Percentiles rank a stretch among this genome's conserved stretches.
phyloP scores from a whole-genome alignment of 345 rosid genomes.

The Physaria fendleri region DNA sequence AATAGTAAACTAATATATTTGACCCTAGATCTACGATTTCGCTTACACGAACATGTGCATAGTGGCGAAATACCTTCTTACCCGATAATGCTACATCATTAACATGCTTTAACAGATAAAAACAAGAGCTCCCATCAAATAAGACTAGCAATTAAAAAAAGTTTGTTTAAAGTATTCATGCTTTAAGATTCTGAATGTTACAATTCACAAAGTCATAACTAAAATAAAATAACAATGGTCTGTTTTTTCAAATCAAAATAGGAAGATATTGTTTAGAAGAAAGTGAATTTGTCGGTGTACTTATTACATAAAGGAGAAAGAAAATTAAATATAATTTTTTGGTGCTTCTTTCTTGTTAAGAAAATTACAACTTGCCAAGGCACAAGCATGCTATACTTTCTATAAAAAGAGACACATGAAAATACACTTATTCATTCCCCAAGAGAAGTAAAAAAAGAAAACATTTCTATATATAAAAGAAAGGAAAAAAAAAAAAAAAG shows the following conservation, averaged over 20 bases:
- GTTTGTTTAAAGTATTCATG: not conserved
- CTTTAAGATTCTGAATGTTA: not conserved
- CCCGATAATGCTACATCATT: not conserved
- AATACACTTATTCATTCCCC: not conserved
- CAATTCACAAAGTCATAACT: conserved; percentile 6
- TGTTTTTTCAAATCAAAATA: too few species aligned
- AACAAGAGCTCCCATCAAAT: not conserved
- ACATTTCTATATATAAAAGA: too few species aligned
- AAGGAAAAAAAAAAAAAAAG: not conserved
- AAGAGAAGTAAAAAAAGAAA: conserved; percentile 2
- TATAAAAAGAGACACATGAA: conserved; percentile 15
- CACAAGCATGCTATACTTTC: not conserved
- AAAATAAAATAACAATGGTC: too few species aligned
- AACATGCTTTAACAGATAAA: not conserved
- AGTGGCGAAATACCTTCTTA: conserved; percentile 1
- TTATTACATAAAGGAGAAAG: too few species aligned
- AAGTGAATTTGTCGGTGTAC: too few species aligned
- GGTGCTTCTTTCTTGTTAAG: too few species aligned
- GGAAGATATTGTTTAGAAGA: not conserved
- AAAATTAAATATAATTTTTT: too few species aligned
- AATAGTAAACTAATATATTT: not conserved
- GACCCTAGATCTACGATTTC: conserved; percentile 1
- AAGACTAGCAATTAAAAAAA: not conserved
- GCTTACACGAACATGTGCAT: not conserved
- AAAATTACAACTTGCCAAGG: conserved; percentile 10